These are phyloP conservation scores for Candida vaughaniae DNA, from an alignment of 805 yeast species.

Conservation along the genomic window DNA sequence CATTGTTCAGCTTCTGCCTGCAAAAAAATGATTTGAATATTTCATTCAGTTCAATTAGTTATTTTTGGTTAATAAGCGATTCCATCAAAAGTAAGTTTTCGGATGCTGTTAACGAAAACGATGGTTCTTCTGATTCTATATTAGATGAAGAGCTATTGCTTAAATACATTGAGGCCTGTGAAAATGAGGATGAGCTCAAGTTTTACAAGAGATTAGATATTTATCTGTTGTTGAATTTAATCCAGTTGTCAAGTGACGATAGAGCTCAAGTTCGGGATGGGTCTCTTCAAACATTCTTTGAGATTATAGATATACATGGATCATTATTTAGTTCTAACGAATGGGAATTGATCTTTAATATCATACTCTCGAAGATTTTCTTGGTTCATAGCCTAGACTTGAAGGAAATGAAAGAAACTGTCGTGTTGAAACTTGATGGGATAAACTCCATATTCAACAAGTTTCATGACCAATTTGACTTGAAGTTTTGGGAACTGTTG, in stretches of 20 bases:
- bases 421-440: constrained; percentile 62
- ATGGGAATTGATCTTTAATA: constrained; percentile 67
- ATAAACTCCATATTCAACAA: constrained; percentile 57
- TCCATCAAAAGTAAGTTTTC: constrained; percentile 35
- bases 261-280: constrained; percentile 87
- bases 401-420: constrained; percentile 60
- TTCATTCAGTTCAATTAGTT: constrained; percentile 86
- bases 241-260: constrained; percentile 60
- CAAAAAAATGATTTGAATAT: constrained; percentile 79
- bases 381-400: constrained; percentile 19
- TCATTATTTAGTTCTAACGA: constrained; percentile 47
- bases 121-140: neutral
- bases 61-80: constrained; percentile 91
- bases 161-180: constrained; percentile 8
- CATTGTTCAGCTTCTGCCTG: constrained; percentile 66
- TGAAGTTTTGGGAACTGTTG: constrained; percentile 55
- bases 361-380: constrained; percentile 49
- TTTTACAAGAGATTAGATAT: constrained; percentile 18
- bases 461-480: constrained; percentile 26
- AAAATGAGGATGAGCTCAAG: neutral
- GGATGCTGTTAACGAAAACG: neutral
- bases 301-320: constrained; percentile 75
- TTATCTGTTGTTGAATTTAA: constrained; percentile 59
- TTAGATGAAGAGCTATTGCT: constrained; percentile 9
- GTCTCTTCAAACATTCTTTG: constrained; percentile 82